These are phyloP conservation scores for Annulohypoxylon maeteangense DNA, from an alignment of 495 filamentous ascomycete genomes.

Conservation along the genomic window DNA sequence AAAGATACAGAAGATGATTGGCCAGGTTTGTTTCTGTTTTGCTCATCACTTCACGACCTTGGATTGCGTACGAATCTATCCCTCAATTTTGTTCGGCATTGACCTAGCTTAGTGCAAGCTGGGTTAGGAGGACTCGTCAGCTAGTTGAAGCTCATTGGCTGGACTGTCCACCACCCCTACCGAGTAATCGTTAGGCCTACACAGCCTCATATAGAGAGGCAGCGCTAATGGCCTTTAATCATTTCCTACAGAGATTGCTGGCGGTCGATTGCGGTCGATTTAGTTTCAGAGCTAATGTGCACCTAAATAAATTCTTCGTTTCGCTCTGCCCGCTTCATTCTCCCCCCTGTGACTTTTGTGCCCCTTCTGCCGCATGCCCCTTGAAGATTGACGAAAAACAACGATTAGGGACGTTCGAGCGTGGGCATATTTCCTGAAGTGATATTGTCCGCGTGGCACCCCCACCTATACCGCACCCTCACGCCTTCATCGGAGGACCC, in stretches of 20 bases:
- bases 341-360: neutral
- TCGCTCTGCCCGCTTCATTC: constrained; percentile 4
- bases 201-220: constrained; percentile 32
- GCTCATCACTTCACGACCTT: constrained; percentile 6
- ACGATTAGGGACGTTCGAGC: constrained; percentile 4
- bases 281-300: constrained; percentile 5
- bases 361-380: neutral
- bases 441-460: constrained; percentile 38
- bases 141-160: constrained; percentile 48
- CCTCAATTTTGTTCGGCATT: constrained; percentile 20
- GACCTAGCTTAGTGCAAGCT: constrained; percentile 26
- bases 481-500: constrained; percentile 6
- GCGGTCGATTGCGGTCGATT: neutral
- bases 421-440: constrained; percentile 28
- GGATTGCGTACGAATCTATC: constrained; percentile 30
- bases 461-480: constrained; percentile 24
- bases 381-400: constrained; percentile 4
- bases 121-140: constrained; percentile 52
- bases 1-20: neutral
- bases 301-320: constrained; percentile 1
- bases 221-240: constrained; percentile 7
- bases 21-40: constrained; percentile 3
- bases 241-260: constrained; percentile 16
- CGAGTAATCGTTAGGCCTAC: constrained; percentile 17
- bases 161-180: constrained; percentile 19